Percentiles rank a stretch among this genome's conserved stretches.
Conservation (phyloP, 768 basidiomycete species). For the Suillus subalutaceus region DNA sequence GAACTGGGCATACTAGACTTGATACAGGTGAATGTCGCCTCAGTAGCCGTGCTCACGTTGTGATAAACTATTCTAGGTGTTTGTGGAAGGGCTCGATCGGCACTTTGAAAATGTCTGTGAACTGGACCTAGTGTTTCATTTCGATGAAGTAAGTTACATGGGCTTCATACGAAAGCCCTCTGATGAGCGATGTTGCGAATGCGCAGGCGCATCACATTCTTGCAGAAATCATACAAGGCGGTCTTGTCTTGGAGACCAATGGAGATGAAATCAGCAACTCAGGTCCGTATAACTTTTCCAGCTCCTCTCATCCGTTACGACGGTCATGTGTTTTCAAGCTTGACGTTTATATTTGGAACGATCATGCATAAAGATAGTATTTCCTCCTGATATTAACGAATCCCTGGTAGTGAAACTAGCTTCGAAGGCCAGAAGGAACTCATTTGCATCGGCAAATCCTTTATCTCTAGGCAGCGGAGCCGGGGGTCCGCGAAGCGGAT, state of each 20-base stretch:
- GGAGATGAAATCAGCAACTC: conserved; percentile 79
- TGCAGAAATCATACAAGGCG: conserved; percentile 95
- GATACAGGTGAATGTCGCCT: conserved; percentile 64
- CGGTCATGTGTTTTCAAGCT: conserved; percentile 1
- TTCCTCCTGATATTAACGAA: conserved; percentile 17
- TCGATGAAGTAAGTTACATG: conserved; percentile 76
- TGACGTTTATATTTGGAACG: neutral
- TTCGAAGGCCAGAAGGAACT: conserved; percentile 73
- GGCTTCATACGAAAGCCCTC: neutral
- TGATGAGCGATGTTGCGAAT: conserved; percentile 8
- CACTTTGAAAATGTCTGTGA: conserved; percentile 99
- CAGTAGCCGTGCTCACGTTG: neutral
- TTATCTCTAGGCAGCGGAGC: conserved; percentile 65
- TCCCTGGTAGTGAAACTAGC: conserved; percentile 63
- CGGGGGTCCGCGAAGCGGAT: conserved; percentile 62
- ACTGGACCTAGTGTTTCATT: conserved; percentile 97
- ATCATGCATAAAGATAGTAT: neutral
- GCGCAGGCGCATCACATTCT: conserved; percentile 90
- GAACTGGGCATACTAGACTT: conserved; percentile 95
- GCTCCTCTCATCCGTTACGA: conserved; percentile 11
- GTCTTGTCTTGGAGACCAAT: conserved; percentile 94
- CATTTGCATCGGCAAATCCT: conserved; percentile 81
- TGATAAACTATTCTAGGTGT: conserved; percentile 54
- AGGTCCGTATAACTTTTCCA: conserved; percentile 46
- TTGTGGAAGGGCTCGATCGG: conserved; percentile 94